Conservation (phyloP, 257 asterid genomes). For the Gentiana macrophylla region DNA sequence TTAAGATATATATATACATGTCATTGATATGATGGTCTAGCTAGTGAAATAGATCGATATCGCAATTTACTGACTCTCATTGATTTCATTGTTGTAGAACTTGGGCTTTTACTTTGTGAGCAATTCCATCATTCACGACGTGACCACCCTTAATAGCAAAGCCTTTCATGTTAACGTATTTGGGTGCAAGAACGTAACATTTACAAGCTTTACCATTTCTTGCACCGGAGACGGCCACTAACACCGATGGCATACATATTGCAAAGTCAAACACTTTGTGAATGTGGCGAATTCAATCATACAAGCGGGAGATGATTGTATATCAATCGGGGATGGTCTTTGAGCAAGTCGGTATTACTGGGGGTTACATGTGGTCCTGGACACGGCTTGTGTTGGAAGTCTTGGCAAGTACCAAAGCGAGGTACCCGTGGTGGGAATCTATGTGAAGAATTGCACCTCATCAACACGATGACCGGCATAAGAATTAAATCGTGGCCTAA, state of each 20-base stretch:
- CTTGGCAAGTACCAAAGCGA: constrained; percentile 2
- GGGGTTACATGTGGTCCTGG: background rate
- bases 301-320: constrained; percentile 1
- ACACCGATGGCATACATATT: constrained; percentile 2
- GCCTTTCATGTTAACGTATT: constrained; percentile 2
- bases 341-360: background rate
- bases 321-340: background rate
- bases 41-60: background rate
- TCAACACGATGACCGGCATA: background rate
- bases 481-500: constrained; percentile 1
- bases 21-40: too few species aligned
- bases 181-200: constrained; percentile 2
- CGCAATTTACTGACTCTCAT: background rate
- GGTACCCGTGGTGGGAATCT: constrained; percentile 3
- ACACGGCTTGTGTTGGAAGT: constrained; percentile 5
- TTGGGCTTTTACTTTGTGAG: constrained; percentile 10
- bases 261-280: background rate
- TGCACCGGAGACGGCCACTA: background rate
- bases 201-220: background rate
- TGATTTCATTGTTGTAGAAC: constrained; percentile 3
- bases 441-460: constrained; percentile 1
- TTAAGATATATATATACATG: background rate
- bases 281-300: background rate
- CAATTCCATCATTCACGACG: background rate
- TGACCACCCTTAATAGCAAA: constrained; percentile 12